Evolutionary conservation across 129 eudicot species (phyloP).

Genomic region (Escallonia rubra): DNA sequence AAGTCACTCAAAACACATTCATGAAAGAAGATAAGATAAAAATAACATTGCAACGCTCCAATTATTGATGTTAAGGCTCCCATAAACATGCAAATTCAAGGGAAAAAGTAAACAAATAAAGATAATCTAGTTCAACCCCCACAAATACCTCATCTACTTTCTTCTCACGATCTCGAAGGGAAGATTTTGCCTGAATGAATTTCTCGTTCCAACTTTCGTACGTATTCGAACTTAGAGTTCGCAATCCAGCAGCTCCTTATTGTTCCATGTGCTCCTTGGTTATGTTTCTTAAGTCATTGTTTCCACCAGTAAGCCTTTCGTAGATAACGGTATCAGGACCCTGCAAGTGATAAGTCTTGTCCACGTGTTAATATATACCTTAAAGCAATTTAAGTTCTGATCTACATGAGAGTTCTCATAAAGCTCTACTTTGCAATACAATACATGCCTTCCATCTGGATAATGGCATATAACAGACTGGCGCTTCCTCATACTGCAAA

Average conservation of each 20-base stretch:
- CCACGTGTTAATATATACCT: conserved; percentile 20
- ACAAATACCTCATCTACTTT: conserved; percentile 77
- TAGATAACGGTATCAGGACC: conserved; percentile 90
- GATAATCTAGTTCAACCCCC: too few species aligned
- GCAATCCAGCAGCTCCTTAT: conserved; percentile 81
- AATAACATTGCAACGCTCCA: too few species aligned
- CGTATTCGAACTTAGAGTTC: conserved; percentile 51
- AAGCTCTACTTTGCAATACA: conserved; percentile 77
- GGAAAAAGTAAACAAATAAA: too few species aligned
- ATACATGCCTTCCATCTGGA: conserved; percentile 78
- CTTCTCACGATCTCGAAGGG: conserved; percentile 82
- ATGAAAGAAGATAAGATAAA: too few species aligned
- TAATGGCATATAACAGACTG: conserved; percentile 92
- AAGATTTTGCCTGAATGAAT: conserved; percentile 79
- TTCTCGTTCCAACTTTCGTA: conserved; percentile 90
- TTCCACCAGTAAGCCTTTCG: conserved; percentile 68
- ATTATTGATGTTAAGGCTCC: too few species aligned
- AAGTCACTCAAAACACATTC: too few species aligned
- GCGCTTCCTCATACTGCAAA: conserved; percentile 79
- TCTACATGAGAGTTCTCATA: conserved; percentile 5
- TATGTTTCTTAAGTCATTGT: conserved; percentile 50
- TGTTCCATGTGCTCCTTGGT: conserved; percentile 76
- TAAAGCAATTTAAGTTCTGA: conserved; percentile 4
- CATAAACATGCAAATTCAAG: too few species aligned
- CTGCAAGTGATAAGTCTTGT: conserved; percentile 33